phyloP scores from a whole-genome alignment of 495 filamentous ascomycete genomes.

The Annulohypoxylon bovei region DNA sequence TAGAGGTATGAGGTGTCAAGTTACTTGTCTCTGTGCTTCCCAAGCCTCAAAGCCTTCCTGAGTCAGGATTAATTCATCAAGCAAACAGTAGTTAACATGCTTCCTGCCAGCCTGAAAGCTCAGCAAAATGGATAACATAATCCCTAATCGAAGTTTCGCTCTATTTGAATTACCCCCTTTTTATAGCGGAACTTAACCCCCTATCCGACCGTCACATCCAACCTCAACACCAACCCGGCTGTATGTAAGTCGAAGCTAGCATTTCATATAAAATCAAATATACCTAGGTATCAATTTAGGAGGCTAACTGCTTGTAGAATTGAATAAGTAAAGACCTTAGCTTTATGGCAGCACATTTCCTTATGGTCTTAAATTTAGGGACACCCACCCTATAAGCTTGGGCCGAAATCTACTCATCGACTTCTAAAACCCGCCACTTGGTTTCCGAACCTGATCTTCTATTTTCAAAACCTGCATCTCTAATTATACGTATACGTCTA shows the following conservation, averaged over 20 bases:
- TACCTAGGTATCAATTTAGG: neutral
- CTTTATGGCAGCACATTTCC: neutral
- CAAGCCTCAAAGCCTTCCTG: neutral
- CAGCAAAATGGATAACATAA: slow-evolving; percentile 16
- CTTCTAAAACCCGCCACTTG: neutral
- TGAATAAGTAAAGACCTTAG: neutral
- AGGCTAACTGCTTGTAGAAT: neutral
- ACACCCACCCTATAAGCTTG: neutral
- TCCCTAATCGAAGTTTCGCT: neutral
- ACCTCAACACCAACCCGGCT: neutral
- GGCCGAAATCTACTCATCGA: neutral
- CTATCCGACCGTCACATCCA: neutral
- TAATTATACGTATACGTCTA: neutral
- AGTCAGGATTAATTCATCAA: slow-evolving; percentile 12
- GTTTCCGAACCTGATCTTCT: neutral
- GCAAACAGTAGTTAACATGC: neutral
- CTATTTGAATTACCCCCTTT: neutral
- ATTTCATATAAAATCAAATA: neutral
- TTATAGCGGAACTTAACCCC: slow-evolving; percentile 1
- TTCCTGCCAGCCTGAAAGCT: neutral
- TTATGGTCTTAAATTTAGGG: neutral
- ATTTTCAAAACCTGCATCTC: neutral
- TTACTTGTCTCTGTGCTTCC: slow-evolving; percentile 21
- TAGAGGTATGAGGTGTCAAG: slow-evolving; percentile 27
- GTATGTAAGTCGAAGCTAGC: slow-evolving; percentile 6